Conservation (phyloP, 768 basidiomycete species). For the Sistotremastrum suecicum region DNA sequence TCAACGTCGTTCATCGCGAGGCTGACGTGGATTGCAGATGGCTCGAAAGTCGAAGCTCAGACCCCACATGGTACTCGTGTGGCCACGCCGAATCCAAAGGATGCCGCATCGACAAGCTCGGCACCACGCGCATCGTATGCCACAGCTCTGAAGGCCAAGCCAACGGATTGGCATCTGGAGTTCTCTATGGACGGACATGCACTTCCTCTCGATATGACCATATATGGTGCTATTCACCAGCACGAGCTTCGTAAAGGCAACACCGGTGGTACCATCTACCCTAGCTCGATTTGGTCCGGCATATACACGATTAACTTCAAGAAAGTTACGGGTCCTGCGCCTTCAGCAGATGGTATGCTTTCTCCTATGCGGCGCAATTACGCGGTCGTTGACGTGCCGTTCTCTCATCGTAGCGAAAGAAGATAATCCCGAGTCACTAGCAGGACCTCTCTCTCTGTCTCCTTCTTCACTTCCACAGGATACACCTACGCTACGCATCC, state of each 20-base stretch:
- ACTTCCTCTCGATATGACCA: constrained; percentile 76
- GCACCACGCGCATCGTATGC: constrained; percentile 65
- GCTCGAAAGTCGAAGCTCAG: constrained; percentile 87
- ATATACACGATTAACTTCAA: constrained; percentile 87
- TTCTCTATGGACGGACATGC: constrained; percentile 86
- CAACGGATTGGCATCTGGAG: constrained; percentile 93
- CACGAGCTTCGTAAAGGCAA: constrained; percentile 66
- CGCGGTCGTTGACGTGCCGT: background rate
- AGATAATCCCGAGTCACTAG: constrained; percentile 33
- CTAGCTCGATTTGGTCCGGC: constrained; percentile 76
- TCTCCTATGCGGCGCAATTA: background rate
- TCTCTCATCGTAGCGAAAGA: constrained; percentile 8
- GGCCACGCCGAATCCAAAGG: constrained; percentile 59
- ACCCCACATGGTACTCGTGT: constrained; percentile 95
- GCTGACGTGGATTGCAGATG: constrained; percentile 36
- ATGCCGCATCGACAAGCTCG: constrained; percentile 18
- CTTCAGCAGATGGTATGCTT: constrained; percentile 42
- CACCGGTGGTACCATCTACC: constrained; percentile 36
- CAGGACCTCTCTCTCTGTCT: constrained; percentile 47
- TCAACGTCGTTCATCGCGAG: constrained; percentile 1
- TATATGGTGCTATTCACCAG: constrained; percentile 94
- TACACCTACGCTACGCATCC: constrained; percentile 76
- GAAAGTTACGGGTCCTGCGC: constrained; percentile 76
- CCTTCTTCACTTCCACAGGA: constrained; percentile 76
- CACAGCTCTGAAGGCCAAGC: constrained; percentile 83